Base-by-base conservation (phyloP, 768 basidiomycete genomes). In the Kwoniella heveanensis region DNA sequence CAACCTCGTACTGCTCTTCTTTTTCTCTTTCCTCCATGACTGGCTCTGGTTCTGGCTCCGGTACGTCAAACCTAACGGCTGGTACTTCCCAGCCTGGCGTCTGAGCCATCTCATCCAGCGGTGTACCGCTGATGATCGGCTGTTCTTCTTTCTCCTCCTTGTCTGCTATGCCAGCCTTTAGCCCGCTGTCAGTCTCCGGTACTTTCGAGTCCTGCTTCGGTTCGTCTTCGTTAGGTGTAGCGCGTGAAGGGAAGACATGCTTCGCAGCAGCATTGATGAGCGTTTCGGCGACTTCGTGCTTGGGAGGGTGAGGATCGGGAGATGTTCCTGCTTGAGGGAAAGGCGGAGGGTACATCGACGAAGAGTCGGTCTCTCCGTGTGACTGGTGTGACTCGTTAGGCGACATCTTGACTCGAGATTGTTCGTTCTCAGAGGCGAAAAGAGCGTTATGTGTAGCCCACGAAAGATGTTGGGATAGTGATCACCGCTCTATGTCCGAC, bases 71-170 rank as follows among this genome's bases (percentile, higher is more conserved):
- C 21, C 52, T 54, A 12, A 56, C 32, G 9, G 47, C 52, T 17
- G 60, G 54, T 25, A 44, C 37, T 7, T 55, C 61, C 2, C 66
- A 62, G 12, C 58, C 69, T 2, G 74, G 71, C 22, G 71, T 70
- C 47, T 50, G 37, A 30, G 47, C 52, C 46, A 76, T 61, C 46
- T 76, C 74, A 29, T 76, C 74, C 29, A 76, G 58, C n/a, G 74
- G 74, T 19, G 74, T 76, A 29, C 74, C 74, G 7, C 39, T 44
- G 1, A 76, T 70, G 27, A 76, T 62, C 2, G 74, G 74, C 36
- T 65, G 60, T 29, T 76, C 66, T 36, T 70, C 67, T 36, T 60
- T 67, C 6, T 64, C 62, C 54, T 65, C 57, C 10, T 30, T 48
- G 21, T 15, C 37, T 10, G 54, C 46, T 27, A 49, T 39, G 25